phyloP scores from a whole-genome alignment of 805 yeast genomes.

The Cyberlindnera suaveolens region DNA sequence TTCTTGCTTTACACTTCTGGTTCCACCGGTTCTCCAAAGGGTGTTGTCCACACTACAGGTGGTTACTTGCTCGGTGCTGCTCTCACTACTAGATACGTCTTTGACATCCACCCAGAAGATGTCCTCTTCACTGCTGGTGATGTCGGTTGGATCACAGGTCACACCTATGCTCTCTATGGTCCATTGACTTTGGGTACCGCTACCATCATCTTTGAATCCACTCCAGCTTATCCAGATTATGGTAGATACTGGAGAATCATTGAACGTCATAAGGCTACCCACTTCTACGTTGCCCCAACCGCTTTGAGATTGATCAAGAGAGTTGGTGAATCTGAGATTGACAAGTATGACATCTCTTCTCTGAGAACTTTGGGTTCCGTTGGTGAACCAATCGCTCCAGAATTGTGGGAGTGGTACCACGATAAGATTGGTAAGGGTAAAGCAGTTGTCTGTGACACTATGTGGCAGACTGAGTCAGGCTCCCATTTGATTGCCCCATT shows the following conservation, averaged over 20 bases:
- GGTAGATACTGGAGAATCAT: slow-evolving; percentile 97
- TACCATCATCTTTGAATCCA: slow-evolving; percentile 91
- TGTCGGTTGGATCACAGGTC: slow-evolving; percentile 99
- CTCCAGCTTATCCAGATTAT: slow-evolving; percentile 94
- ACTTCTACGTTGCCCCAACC: slow-evolving; percentile 97
- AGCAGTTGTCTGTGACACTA: slow-evolving; percentile 91
- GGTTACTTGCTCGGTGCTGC: slow-evolving; percentile 93
- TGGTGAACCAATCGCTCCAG: slow-evolving; percentile 98
- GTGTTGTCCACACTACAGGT: slow-evolving; percentile 92
- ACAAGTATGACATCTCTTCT: slow-evolving; percentile 75
- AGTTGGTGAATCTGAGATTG: slow-evolving; percentile 83
- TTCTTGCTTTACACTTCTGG: slow-evolving; percentile 96
- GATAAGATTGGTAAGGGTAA: slow-evolving; percentile 84
- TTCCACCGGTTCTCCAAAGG: slow-evolving; percentile 97
- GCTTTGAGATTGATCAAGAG: slow-evolving; percentile 86
- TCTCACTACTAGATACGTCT: slow-evolving; percentile 85
- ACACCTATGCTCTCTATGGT: slow-evolving; percentile 91
- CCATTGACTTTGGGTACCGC: slow-evolving; percentile 87
- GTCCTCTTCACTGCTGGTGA: slow-evolving; percentile 95
- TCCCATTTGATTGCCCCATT: slow-evolving; percentile 91
- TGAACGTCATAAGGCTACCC: slow-evolving; percentile 85
- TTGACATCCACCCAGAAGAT: slow-evolving; percentile 87
- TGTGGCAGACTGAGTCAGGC: slow-evolving; percentile 99
- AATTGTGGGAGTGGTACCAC: slow-evolving; percentile 98
- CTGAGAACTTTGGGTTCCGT: slow-evolving; percentile 93